A percentile compares a stretch with the other conserved stretches of the same genome.
Conservation (phyloP, 306 rosid species). For the Coriaria nepalensis region DNA sequence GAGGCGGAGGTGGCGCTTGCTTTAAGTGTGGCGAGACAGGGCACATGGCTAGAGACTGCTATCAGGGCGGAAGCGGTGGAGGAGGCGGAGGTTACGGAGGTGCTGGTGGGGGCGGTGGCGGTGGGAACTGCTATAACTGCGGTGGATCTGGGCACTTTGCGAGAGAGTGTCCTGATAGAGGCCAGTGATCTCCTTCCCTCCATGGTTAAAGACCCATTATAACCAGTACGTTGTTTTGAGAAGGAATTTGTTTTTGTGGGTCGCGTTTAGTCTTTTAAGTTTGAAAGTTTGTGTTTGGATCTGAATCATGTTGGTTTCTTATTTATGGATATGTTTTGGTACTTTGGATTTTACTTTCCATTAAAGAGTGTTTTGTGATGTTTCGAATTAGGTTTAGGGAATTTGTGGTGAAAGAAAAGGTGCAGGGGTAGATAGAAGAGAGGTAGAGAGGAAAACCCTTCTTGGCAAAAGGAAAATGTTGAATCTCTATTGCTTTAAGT, state of each 20-base stretch:
- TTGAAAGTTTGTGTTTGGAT: neutral
- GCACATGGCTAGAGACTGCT: constrained; percentile 35
- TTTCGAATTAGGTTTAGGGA: too few relatives aligned
- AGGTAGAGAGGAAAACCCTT: too few relatives aligned
- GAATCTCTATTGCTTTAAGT: too few relatives aligned
- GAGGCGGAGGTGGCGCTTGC: constrained; percentile 25
- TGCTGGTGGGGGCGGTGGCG: constrained; percentile 21
- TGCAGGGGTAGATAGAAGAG: too few relatives aligned
- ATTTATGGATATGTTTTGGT: neutral
- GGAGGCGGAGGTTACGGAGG: constrained; percentile 15
- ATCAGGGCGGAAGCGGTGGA: constrained; percentile 15
- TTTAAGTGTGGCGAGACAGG: constrained; percentile 44
- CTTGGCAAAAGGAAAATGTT: too few relatives aligned
- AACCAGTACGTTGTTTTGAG: too few relatives aligned
- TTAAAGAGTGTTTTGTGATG: too few relatives aligned
- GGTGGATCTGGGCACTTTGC: constrained; percentile 22
- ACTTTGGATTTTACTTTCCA: too few relatives aligned
- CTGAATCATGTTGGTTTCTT: constrained; percentile 3
- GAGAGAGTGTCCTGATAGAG: constrained; percentile 32
- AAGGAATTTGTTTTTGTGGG: neutral
- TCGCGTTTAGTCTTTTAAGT: neutral
- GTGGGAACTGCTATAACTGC: constrained; percentile 13
- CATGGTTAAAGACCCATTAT: too few relatives aligned
- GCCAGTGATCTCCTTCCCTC: constrained; percentile 13
- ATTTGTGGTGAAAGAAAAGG: too few relatives aligned